These are phyloP conservation scores for Rhodotorula glutinis DNA, from an alignment of 1,284 basidiomycete species.

Conservation along the genomic window DNA sequence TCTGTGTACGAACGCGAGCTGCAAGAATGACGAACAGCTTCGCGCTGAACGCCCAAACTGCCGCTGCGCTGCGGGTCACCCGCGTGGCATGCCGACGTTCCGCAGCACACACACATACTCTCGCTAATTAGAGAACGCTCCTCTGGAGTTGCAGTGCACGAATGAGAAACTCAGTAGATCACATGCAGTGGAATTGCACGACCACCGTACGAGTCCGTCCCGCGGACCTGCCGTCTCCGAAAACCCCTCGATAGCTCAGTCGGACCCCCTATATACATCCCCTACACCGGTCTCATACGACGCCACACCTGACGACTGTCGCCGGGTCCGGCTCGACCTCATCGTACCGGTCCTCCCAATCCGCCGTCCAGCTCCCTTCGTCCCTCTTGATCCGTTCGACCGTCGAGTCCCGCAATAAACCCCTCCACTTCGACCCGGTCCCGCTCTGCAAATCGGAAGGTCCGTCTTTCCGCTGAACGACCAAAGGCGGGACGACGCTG, in stretches of 20 bases:
- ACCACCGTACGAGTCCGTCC: not conserved
- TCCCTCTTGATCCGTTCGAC: constrained; percentile 43
- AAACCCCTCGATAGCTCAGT: too few species aligned
- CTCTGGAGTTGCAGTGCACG: too few species aligned
- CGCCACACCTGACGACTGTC: constrained; percentile 24
- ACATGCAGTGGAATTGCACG: too few species aligned
- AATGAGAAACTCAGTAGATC: too few species aligned
- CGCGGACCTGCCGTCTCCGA: not conserved
- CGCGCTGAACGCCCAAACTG: too few species aligned
- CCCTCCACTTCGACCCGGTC: constrained; percentile 44
- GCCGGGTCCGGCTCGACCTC: constrained; percentile 32
- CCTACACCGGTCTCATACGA: not conserved
- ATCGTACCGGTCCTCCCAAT: constrained; percentile 34
- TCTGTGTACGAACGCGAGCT: too few species aligned
- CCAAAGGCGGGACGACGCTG: constrained; percentile 45
- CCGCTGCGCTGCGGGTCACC: too few species aligned
- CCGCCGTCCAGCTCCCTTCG: constrained; percentile 30
- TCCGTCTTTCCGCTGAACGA: constrained; percentile 45
- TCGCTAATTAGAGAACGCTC: too few species aligned
- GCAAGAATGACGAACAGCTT: too few species aligned
- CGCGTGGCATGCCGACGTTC: too few species aligned
- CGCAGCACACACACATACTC: too few species aligned
- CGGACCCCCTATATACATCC: too few species aligned
- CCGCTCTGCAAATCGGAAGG: constrained; percentile 45
- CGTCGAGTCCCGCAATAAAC: constrained; percentile 46